Evolutionary conservation across 2,329 filamentous ascomycete species (phyloP).

Genomic region (Penicillium sp.): DNA sequence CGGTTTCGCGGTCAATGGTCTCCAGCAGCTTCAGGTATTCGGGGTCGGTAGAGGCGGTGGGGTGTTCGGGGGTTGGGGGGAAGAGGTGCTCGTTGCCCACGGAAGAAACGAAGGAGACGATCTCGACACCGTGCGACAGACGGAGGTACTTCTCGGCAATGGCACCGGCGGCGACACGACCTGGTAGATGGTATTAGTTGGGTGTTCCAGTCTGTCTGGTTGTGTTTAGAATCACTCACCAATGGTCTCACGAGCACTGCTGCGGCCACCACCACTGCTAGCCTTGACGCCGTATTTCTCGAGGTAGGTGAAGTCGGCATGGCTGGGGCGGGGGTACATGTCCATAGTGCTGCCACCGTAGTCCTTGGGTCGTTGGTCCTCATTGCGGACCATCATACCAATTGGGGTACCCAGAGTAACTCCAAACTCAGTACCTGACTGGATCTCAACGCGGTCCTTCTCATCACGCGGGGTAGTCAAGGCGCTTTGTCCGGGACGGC

Average conservation of each 20-base stretch:
- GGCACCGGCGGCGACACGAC: slow-evolving; percentile 83
- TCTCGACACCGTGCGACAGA: slow-evolving; percentile 80
- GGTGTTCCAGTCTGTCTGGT: not conserved
- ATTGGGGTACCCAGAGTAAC: slow-evolving; percentile 90
- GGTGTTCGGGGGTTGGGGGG: slow-evolving; percentile 67
- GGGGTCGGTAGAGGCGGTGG: slow-evolving; percentile 72
- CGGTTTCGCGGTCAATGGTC: slow-evolving; percentile 69
- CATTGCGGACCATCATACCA: slow-evolving; percentile 80
- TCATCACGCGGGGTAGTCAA: slow-evolving; percentile 93
- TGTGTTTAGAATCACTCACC: slow-evolving; percentile 48
- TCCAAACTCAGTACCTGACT: slow-evolving; percentile 89
- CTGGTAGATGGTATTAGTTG: slow-evolving; percentile 33
- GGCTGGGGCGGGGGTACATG: slow-evolving; percentile 82
- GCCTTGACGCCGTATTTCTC: slow-evolving; percentile 97
- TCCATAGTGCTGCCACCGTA: slow-evolving; percentile 91
- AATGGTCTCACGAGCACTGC: slow-evolving; percentile 93
- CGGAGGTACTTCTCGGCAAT: slow-evolving; percentile 91
- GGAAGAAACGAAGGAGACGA: slow-evolving; percentile 84
- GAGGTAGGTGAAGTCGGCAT: slow-evolving; percentile 96
- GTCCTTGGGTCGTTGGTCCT: slow-evolving; percentile 90
- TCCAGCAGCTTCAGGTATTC: slow-evolving; percentile 74
- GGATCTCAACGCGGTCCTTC: slow-evolving; percentile 87
- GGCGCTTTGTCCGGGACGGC: slow-evolving; percentile 83
- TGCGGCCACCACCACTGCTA: slow-evolving; percentile 83
- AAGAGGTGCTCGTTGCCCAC: slow-evolving; percentile 80